Percentiles rank a stretch among this genome's conserved stretches.
These are phyloP conservation scores for Entophlyctis luteolus DNA, from an alignment of 192 early-diverging fungal genomes.

Conservation along the genomic window DNA sequence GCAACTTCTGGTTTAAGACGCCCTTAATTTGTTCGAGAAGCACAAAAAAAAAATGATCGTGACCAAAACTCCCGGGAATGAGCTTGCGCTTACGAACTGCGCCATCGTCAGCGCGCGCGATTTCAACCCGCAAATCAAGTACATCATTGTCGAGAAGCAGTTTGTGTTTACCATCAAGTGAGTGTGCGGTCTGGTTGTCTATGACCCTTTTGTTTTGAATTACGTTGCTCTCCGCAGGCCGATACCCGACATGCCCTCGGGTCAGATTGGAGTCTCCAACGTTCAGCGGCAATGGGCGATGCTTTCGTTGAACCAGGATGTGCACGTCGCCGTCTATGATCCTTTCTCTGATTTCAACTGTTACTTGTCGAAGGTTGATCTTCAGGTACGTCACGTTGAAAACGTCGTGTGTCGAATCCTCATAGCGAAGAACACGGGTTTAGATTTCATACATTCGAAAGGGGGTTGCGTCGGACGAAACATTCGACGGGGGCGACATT, in stretches of 20 bases:
- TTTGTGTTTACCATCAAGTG: constrained; percentile 81
- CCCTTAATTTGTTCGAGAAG: too few species aligned
- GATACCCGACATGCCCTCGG: constrained; percentile 38
- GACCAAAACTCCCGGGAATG: constrained; percentile 10
- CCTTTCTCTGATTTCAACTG: constrained; percentile 47
- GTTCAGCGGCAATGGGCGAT: constrained; percentile 66
- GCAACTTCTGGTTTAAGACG: too few species aligned
- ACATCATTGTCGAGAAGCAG: constrained; percentile 72
- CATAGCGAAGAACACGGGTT: not conserved
- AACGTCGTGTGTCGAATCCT: constrained; percentile 2
- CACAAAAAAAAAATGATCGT: constrained; percentile 14
- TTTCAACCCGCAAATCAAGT: constrained; percentile 63
- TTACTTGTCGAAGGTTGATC: constrained; percentile 42
- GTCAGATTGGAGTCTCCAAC: constrained; percentile 50
- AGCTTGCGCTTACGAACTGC: constrained; percentile 64
- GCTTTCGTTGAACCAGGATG: constrained; percentile 60
- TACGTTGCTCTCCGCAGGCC: constrained; percentile 28
- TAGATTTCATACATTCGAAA: constrained; percentile 31
- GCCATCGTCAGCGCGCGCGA: constrained; percentile 70
- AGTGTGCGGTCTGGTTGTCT: not conserved
- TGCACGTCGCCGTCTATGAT: constrained; percentile 61
- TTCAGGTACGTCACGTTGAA: constrained; percentile 34
- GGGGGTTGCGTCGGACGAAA: constrained; percentile 38
- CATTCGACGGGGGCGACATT: constrained; percentile 73
- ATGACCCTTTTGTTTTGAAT: not conserved